These are phyloP conservation scores for Leucoagaricus sp. DNA, from an alignment of 1,284 basidiomycete species.

Conservation along the genomic window DNA sequence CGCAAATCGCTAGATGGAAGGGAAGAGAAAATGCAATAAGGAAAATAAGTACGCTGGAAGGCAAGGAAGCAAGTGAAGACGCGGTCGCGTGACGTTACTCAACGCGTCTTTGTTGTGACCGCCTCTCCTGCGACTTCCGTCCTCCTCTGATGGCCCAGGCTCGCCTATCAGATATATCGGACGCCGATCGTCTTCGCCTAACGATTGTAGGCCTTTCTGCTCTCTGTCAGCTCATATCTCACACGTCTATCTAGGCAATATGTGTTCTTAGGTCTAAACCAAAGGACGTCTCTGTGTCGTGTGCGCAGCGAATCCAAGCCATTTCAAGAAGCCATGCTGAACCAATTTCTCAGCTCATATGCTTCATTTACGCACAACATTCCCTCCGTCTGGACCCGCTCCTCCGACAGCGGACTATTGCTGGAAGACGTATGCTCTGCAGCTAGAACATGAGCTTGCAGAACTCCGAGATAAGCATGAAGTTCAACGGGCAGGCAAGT, in stretches of 20 bases:
- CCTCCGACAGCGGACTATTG: slow-evolving; percentile 27
- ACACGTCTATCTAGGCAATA: slow-evolving; percentile 34
- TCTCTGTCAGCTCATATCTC: neutral
- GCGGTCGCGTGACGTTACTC: slow-evolving; percentile 12
- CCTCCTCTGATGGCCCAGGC: neutral
- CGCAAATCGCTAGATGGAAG: no score
- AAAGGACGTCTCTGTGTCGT: slow-evolving; percentile 38
- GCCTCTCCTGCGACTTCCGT: neutral
- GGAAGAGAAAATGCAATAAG: no score
- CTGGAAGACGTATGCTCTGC: slow-evolving; percentile 48
- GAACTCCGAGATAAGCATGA: slow-evolving; percentile 42
- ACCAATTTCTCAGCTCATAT: slow-evolving; percentile 39
- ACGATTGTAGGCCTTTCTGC: slow-evolving; percentile 26
- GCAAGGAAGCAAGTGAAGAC: neutral
- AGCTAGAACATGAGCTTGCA: slow-evolving; percentile 43
- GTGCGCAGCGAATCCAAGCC: slow-evolving; percentile 33
- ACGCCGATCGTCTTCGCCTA: slow-evolving; percentile 29
- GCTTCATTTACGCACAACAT: slow-evolving; percentile 41
- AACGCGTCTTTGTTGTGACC: slow-evolving; percentile 3
- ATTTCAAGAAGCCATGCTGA: no score
- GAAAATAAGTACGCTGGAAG: neutral
- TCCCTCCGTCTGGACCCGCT: slow-evolving; percentile 30
- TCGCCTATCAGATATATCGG: slow-evolving; percentile 17
- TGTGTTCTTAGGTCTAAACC: slow-evolving; percentile 43
- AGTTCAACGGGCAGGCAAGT: slow-evolving; percentile 43